Conservation (phyloP, 306 rosid genomes). For the Herpetospermum pedunculosum region DNA sequence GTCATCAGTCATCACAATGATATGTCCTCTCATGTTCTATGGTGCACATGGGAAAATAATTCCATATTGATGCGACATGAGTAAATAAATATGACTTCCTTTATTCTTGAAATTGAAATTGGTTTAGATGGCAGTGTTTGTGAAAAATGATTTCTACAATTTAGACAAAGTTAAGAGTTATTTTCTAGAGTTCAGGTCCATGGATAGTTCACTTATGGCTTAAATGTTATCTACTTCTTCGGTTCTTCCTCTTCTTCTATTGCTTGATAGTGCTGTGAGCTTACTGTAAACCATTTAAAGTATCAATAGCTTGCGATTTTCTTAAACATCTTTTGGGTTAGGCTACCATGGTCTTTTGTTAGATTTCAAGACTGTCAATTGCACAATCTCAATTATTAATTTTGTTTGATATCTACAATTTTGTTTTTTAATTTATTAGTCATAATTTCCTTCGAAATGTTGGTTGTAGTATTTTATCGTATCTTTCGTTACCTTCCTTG, state of each 20-base stretch:
- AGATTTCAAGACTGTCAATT: background rate
- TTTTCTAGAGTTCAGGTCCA: background rate
- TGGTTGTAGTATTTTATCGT: background rate
- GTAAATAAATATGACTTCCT: background rate
- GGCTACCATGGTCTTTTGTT: background rate
- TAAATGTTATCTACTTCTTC: background rate
- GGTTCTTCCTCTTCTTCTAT: background rate
- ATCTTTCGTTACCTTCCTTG: constrained; percentile 10
- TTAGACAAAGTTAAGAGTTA: background rate
- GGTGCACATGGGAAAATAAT: background rate
- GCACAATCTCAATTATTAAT: background rate
- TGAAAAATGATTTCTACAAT: background rate
- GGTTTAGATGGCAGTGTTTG: background rate
- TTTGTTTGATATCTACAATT: too few species aligned
- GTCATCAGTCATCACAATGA: background rate
- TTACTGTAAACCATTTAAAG: background rate
- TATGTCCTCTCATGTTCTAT: background rate
- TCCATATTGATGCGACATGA: background rate
- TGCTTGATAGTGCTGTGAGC: background rate
- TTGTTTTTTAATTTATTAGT: background rate
- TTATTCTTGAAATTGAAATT: background rate
- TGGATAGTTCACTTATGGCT: background rate
- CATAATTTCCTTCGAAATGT: background rate
- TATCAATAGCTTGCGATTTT: background rate
- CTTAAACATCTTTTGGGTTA: background rate